phyloP scores from a whole-genome alignment of 2,329 filamentous ascomycete genomes.

The Thyridium curvatum region DNA sequence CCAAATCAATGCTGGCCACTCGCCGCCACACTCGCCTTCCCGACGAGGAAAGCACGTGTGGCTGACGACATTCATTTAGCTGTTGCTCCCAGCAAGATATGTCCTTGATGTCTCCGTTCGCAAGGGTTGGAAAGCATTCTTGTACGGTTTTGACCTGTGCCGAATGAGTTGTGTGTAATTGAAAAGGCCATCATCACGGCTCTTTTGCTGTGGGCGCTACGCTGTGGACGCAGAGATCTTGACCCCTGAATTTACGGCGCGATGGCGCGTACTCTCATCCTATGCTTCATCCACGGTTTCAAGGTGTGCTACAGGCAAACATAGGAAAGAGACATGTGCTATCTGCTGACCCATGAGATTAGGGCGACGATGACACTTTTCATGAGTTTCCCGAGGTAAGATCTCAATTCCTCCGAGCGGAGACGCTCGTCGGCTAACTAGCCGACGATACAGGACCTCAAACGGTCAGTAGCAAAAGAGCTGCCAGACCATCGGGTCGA shows the following conservation, averaged over 20 bases:
- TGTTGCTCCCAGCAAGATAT: too few species aligned
- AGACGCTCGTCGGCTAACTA: neutral
- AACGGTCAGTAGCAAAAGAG: conserved; percentile 48
- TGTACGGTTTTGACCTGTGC: too few species aligned
- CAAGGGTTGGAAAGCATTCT: too few species aligned
- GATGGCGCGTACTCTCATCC: conserved; percentile 52
- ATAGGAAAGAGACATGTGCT: neutral
- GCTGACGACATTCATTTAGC: too few species aligned
- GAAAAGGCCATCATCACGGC: too few species aligned
- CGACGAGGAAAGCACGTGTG: too few species aligned
- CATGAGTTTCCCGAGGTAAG: conserved; percentile 52
- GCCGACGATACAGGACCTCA: conserved; percentile 40
- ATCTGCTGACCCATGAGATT: conserved; percentile 1
- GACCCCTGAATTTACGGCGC: neutral
- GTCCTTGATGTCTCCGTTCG: too few species aligned
- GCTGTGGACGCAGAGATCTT: too few species aligned
- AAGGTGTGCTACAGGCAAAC: conserved; percentile 35
- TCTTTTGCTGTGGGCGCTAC: too few species aligned
- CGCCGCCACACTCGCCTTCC: too few species aligned
- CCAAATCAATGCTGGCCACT: too few species aligned
- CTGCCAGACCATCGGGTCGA: conserved; percentile 55
- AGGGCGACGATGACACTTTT: conserved; percentile 67
- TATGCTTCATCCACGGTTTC: conserved; percentile 74
- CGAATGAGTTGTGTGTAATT: too few species aligned
- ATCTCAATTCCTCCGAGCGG: neutral